These are phyloP conservation scores for Tephrocybe rancida DNA, from an alignment of 768 basidiomycete genomes.

Conservation along the genomic window DNA sequence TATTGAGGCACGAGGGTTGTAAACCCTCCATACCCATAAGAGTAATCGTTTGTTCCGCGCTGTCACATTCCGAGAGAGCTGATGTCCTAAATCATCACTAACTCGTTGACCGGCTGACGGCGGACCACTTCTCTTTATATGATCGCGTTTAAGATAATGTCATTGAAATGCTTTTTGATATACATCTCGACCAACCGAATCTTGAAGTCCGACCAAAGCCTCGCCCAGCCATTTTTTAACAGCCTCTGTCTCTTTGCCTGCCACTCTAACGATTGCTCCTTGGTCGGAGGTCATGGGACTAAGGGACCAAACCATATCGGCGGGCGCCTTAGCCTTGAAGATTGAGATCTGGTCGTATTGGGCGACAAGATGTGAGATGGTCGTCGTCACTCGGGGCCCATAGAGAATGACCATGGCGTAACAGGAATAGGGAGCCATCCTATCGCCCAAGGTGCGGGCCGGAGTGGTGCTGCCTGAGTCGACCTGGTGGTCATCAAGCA, in stretches of 20 bases:
- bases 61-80: neutral
- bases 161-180: constrained; percentile 65
- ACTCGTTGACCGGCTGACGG: neutral
- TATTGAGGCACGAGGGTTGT: neutral
- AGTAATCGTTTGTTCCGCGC: neutral
- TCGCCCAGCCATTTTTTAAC: constrained; percentile 72
- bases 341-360: constrained; percentile 61
- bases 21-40: neutral
- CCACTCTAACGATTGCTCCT: constrained; percentile 66
- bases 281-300: constrained; percentile 53
- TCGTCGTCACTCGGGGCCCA: constrained; percentile 59
- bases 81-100: too few species aligned
- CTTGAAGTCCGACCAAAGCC: constrained; percentile 51
- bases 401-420: constrained; percentile 86
- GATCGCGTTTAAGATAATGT: neutral
- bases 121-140: neutral
- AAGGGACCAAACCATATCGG: constrained; percentile 81
- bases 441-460: constrained; percentile 54
- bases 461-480: constrained; percentile 25
- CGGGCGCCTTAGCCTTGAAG: constrained; percentile 60
- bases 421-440: constrained; percentile 81
- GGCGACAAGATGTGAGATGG: constrained; percentile 49
- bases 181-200: constrained; percentile 61
- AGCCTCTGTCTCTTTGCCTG: constrained; percentile 75
- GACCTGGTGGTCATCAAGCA: constrained; percentile 58